phyloP scores from a whole-genome alignment of 345 rosid genomes.

The Rhizophora apiculata region DNA sequence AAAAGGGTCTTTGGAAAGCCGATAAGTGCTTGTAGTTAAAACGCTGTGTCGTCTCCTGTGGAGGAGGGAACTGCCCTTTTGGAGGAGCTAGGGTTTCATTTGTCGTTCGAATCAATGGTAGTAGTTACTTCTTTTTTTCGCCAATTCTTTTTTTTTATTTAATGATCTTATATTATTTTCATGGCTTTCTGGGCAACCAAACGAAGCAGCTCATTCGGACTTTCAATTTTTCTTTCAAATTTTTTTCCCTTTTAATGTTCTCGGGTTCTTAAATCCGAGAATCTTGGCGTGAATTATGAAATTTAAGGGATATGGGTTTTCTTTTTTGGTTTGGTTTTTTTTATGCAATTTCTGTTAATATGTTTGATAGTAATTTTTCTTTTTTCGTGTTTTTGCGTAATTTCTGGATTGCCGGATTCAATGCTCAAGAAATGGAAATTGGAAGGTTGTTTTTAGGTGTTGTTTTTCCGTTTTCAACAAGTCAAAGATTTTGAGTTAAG shows the following conservation, averaged over 20 bases:
- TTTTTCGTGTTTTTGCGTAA: too few species aligned
- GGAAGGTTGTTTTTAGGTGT: too few species aligned
- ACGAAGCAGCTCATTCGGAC: too few species aligned
- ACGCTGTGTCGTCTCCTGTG: not conserved
- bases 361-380: not conserved
- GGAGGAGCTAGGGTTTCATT: not conserved
- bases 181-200: not conserved
- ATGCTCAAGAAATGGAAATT: too few species aligned
- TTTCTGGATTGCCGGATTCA: too few species aligned
- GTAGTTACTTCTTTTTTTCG: not conserved
- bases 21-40: not conserved
- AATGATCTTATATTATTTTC: not conserved
- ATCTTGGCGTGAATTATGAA: not conserved
- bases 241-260: too few species aligned
- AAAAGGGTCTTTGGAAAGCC: not conserved
- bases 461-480: too few species aligned
- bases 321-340: not conserved
- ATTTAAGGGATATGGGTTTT: not conserved
- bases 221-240: too few species aligned
- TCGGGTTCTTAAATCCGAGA: too few species aligned
- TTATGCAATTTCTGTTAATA: not conserved
- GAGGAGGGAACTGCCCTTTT: not conserved
- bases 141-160: not conserved
- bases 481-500: too few species aligned
- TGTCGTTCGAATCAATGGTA: constrained; percentile 1